phyloP scores from a whole-genome alignment of 169 alveolate genomes.

The Eimeria zaria region DNA sequence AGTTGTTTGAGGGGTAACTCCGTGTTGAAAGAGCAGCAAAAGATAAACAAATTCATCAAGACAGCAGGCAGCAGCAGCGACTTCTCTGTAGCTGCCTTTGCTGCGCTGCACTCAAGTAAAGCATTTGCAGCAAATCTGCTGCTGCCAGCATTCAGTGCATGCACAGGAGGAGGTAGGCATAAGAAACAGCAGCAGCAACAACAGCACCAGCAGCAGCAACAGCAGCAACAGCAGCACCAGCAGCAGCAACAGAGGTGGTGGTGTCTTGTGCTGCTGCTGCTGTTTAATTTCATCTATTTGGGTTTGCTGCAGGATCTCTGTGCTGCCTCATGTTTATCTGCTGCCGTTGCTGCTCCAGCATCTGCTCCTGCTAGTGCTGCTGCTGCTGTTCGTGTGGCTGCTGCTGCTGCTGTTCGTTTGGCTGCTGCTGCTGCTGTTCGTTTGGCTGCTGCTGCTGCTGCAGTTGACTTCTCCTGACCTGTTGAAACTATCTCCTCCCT shows the following conservation, averaged over 20 bases:
- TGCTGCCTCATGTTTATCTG: not conserved
- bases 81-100: conserved; percentile 25
- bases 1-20: not conserved
- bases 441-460: not conserved
- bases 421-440: too few relatives aligned
- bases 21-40: not conserved
- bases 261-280: too few relatives aligned
- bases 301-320: too few relatives aligned
- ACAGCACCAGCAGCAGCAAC: not conserved
- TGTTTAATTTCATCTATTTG: too few relatives aligned
- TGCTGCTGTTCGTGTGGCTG: too few relatives aligned
- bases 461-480: not conserved
- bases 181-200: not conserved
- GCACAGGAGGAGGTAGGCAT: conserved; percentile 43
- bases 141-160: conserved; percentile 47
- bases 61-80: not conserved
- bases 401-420: too few relatives aligned
- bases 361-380: too few relatives aligned
- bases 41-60: not conserved
- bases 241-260: not conserved
- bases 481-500: too few relatives aligned
- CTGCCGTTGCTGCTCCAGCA: not conserved
- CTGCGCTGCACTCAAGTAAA: conserved; percentile 29
- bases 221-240: not conserved
- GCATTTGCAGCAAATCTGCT: not conserved